Base-by-base conservation (phyloP, 805 yeast species). In the Zygotorulaspora florentina region DNA sequence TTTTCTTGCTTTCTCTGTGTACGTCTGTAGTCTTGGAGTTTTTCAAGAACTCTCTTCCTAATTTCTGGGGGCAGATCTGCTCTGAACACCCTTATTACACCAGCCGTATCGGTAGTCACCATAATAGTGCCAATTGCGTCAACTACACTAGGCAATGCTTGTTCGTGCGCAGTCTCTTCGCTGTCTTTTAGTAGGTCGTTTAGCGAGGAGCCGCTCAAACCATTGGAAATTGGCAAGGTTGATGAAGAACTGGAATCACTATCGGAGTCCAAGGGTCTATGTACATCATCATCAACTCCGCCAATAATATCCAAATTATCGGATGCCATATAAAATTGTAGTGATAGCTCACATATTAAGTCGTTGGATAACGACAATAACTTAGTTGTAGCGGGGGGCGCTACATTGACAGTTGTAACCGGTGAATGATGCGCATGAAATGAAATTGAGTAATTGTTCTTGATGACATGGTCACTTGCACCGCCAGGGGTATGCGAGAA, bases 401-500 rank as follows among this genome's bases (percentile, higher is more conserved):
- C 96, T 66, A 88, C 78, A 0, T 80, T 57, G 0, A 96, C 90
- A 31, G 77, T 80, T 35, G 91, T 89, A 28, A 88, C 86, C 29
- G 79, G 75, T 1, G 82, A 68, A 57, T 79, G 81, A 64, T 86
- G 89, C 0, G 93, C 87, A 66, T 85, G 91, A 61, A 87, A 84
- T 3, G 85, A 73, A 2, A 83, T 71, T 62, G 83, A 85, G 47
- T 80, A 77, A 35, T 71, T 72, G 57, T 85, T 80, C 48, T 81
- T 83, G 55, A 53, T 46, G 16, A 37, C 42, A 18, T 48, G 52
- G 11, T 42, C 48, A 7, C 41, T 38, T 29, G 48, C 11, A 67
- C 41, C 20, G 38, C 55, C 30, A 45, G 53, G 36, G 35, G 52
- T 16, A 51, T 42, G 45, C 40, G 53, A 29, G 6, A 44, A 46